Evolutionary conservation across 371 early-diverging fungal genomes (phyloP).

Genomic region (Gilbertella persicaria): DNA sequence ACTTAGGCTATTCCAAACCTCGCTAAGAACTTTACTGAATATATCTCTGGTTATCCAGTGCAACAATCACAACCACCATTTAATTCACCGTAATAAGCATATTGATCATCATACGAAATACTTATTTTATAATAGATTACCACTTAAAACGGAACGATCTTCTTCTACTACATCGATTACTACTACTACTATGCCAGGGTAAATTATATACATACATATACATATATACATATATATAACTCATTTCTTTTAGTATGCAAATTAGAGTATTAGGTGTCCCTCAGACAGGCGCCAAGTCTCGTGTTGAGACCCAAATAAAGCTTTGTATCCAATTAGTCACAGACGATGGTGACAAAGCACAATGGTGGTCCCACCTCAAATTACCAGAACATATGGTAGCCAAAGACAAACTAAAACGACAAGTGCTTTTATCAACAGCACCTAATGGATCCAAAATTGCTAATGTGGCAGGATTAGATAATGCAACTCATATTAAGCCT

Average conservation of each 20-base stretch:
- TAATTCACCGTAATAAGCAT: not conserved
- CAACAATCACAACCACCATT: constrained; percentile 11
- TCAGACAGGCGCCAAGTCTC: constrained; percentile 72
- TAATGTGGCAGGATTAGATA: constrained; percentile 13
- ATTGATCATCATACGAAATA: not conserved
- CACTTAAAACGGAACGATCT: not conserved
- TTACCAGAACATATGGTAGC: constrained; percentile 71
- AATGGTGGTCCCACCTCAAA: constrained; percentile 70
- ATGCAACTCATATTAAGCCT: constrained; percentile 23
- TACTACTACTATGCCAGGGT: constrained; percentile 16
- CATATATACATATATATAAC: not conserved
- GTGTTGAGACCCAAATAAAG: constrained; percentile 88
- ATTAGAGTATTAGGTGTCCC: constrained; percentile 74
- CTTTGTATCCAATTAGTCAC: constrained; percentile 74
- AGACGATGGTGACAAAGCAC: constrained; percentile 62
- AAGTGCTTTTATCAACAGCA: constrained; percentile 17
- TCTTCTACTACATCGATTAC: not conserved
- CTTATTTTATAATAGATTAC: not conserved
- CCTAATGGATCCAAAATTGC: constrained; percentile 22
- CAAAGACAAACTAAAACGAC: constrained; percentile 54
- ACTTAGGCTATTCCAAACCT: constrained; percentile 51
- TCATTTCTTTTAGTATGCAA: constrained; percentile 33
- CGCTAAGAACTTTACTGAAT: constrained; percentile 48
- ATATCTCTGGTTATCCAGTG: constrained; percentile 36
- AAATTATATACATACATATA: no score